Evolutionary conservation across 2,329 filamentous ascomycete genomes (phyloP).

Genomic region (Claviceps monticola): DNA sequence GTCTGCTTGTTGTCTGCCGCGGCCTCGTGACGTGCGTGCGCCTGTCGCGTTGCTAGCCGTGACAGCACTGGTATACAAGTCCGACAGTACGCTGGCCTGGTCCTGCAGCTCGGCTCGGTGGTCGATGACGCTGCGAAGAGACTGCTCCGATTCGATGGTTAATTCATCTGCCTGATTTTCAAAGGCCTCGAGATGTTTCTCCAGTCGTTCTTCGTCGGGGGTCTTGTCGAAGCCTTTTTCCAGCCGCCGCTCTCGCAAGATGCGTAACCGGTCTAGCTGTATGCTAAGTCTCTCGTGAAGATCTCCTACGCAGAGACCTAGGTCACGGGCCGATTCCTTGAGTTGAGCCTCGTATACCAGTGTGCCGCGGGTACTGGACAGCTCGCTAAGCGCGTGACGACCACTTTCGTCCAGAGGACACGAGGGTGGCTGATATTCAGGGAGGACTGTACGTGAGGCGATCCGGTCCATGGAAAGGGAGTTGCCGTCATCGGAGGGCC

Average conservation of each 20-base stretch:
- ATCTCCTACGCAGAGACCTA: conserved; percentile 31
- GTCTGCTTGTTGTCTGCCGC: conserved; percentile 5
- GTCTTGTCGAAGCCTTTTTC: conserved; percentile 23
- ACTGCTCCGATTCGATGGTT: conserved; percentile 31
- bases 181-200: conserved; percentile 25
- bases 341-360: conserved; percentile 33
- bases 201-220: conserved; percentile 23
- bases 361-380: conserved; percentile 27
- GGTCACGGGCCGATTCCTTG: conserved; percentile 26
- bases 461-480: not conserved
- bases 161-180: conserved; percentile 26
- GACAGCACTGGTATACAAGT: conserved; percentile 18
- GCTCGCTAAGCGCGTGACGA: conserved; percentile 26
- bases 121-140: conserved; percentile 36
- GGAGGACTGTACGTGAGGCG: conserved; percentile 20
- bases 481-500: conserved; percentile 6
- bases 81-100: conserved; percentile 24
- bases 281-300: conserved; percentile 33
- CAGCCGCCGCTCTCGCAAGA: conserved; percentile 20
- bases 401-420: conserved; percentile 29
- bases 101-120: conserved; percentile 35
- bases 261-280: conserved; percentile 21
- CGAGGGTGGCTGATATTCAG: conserved; percentile 34
- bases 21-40: conserved; percentile 6
- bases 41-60: conserved; percentile 6